Evolutionary conservation across 306 rosid species (phyloP), one percentile per base, ranked within the genome.

Genomic region (Dryas octopetala): DNA sequence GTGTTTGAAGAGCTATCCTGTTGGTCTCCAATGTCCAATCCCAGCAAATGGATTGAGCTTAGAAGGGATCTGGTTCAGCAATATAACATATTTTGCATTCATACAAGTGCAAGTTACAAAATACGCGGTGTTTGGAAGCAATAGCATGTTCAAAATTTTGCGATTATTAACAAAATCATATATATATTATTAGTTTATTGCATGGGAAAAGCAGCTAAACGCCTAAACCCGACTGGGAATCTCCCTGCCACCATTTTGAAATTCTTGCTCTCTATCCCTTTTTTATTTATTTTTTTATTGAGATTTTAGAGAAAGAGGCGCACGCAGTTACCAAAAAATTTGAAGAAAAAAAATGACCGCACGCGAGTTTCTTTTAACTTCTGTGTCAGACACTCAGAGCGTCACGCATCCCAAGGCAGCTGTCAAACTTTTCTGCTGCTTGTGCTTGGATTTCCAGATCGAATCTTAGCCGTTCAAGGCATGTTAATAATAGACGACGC

Each of bases 331-430:
- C 74, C 49, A 19, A 23, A 61, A 71, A 62, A 45, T 48, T 59
- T 28, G 19, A 38, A 3, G 17, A 50, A 4, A 14, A 45, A 2
- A 7, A 11, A 9, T 62, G 43, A 73, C 7, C 28, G 76, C 83
- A 77, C 83, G 83, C 79, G 68, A 57, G 72, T 74, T 85, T 71
- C 87, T 74, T 71, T 59, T 40, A 13, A 61, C 63, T 60, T 79
- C 83, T 51, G 47, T 71, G 81, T 79, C 78, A 66, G 80, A 69
- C 23, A 45, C 73, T 82, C 79, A 38, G 81, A 74, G 49, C 68
- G 78, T 69, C 76, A 13, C 54, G 63, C 53, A 69, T 14, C 73
- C 80, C 80, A 52, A 82, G 40, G 26, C 44, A 9, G 23, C 49
- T 38, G 10, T 2, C 9, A 9, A 61, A 23, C 12, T 52, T 66